Evolutionary conservation across 257 asterid genomes (phyloP), one percentile per base, ranked within the genome.

Genomic region (Scutellaria barbata): DNA sequence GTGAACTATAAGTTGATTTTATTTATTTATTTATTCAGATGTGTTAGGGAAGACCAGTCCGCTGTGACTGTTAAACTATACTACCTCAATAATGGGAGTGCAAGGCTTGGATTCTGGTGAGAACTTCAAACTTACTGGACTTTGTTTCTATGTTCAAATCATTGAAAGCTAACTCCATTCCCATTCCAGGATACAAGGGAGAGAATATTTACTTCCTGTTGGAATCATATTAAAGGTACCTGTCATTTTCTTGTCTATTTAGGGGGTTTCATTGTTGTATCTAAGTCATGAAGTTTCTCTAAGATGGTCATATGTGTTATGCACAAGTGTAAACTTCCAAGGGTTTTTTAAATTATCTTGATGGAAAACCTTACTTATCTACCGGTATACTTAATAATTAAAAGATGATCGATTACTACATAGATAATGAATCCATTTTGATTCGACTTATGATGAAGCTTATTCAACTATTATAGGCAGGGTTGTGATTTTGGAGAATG

Each of bases 51-150:
- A 76, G 99, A 95, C 64, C 94, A 83, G 59, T 88, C 98, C 39
- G 95, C 96, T 14, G 93, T 95, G 66, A 50, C 97, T 5, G 50
- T 92, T 69, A 95, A 85, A 79, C 75, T 95, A 62, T 95, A 95
- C 83, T 92, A 95, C 85, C 86, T 95, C 45, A 85, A 62, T 70
- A 92, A 85, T 64, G 99, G 99, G 85, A 95, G 99, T 81, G 99
- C 99, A 67, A 87, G 99, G 76, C 95, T 95, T 80, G 99, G 98
- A 53, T 92, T 95, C 83, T 92, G 99, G 99, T 94, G 83, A 87
- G 93, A 58, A 74, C 74, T 77, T 55, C 30, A 20, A 59, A 47
- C 61, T 12, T 73, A 35, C 39, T 62, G 43, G 40, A 71, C 58
- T 50, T 48, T 59, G 54, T 66, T 25, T 69, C 17, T 51, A 54